These are phyloP conservation scores for Hylodesmum podocarpum DNA, from an alignment of 306 rosid genomes.

Conservation along the genomic window DNA sequence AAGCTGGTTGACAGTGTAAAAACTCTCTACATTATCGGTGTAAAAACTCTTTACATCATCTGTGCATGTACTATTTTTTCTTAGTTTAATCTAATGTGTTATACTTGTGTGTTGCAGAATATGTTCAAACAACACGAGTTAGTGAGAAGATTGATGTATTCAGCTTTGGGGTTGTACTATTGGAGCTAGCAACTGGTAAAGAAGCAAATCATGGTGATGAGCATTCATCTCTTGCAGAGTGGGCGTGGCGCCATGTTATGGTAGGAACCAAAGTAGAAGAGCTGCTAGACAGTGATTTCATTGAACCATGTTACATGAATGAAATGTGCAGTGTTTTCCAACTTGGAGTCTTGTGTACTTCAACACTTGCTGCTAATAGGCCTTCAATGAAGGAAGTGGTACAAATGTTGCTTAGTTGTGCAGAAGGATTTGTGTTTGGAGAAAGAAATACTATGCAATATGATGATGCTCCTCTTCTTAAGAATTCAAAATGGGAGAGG, in stretches of 20 bases:
- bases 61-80: no score
- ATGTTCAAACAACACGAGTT: conserved; percentile 53
- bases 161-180: conserved; percentile 74
- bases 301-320: conserved; percentile 45
- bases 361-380: conserved; percentile 43
- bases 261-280: conserved; percentile 42
- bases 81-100: background rate
- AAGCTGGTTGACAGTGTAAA: no score
- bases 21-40: no score
- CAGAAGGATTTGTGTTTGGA: background rate
- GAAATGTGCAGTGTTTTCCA: conserved; percentile 61
- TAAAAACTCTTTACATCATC: no score
- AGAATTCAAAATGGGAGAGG: conserved; percentile 44
- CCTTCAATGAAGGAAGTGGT: conserved; percentile 78
- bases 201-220: conserved; percentile 64
- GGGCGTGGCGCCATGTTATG: conserved; percentile 55
- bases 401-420: conserved; percentile 39
- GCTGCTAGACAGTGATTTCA: conserved; percentile 56
- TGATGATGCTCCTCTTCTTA: conserved; percentile 53
- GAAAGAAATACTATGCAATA: conserved; percentile 27
- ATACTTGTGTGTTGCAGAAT: conserved; percentile 49
- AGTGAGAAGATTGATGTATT: conserved; percentile 83
- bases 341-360: conserved; percentile 68
- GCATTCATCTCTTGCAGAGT: conserved; percentile 63
- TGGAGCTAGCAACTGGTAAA: conserved; percentile 69